Conservation (phyloP, 768 basidiomycete species). For the Boletus subcaerulescens region DNA sequence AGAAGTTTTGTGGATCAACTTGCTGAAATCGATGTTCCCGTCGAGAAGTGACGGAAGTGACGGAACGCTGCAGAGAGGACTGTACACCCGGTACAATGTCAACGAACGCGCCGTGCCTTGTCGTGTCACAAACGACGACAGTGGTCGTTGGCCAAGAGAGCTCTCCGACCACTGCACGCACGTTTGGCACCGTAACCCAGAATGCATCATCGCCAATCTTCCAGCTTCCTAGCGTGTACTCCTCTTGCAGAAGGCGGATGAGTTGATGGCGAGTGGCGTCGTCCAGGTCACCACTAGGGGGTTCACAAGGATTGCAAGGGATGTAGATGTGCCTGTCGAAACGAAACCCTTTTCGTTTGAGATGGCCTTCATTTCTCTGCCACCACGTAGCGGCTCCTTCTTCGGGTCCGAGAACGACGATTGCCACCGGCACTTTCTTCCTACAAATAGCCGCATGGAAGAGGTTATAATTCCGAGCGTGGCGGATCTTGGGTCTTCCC, state of each 20-base stretch:
- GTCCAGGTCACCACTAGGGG: background rate
- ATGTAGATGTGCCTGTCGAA: slow-evolving; percentile 30
- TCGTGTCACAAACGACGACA: slow-evolving; percentile 17
- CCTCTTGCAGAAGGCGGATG: slow-evolving; percentile 9
- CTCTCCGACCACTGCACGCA: slow-evolving; percentile 17
- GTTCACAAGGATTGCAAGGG: slow-evolving; percentile 4
- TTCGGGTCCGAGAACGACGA: slow-evolving; percentile 33
- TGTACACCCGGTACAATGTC: slow-evolving; percentile 8
- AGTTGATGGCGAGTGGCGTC: background rate
- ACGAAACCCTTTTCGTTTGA: slow-evolving; percentile 16
- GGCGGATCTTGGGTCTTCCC: slow-evolving; percentile 17
- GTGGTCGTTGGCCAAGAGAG: slow-evolving; percentile 21
- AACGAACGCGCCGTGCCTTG: slow-evolving; percentile 4
- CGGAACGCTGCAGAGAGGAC: slow-evolving; percentile 1
- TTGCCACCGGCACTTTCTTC: slow-evolving; percentile 29
- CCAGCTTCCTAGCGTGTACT: slow-evolving; percentile 12
- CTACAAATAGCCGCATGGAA: slow-evolving; percentile 31
- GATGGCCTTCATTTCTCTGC: slow-evolving; percentile 24
- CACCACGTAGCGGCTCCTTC: slow-evolving; percentile 26
- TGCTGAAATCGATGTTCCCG: slow-evolving; percentile 15
- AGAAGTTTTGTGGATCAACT: slow-evolving; percentile 9
- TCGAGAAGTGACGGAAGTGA: background rate
- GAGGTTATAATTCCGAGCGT: slow-evolving; percentile 28
- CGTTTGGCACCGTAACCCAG: slow-evolving; percentile 15
- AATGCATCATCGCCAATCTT: slow-evolving; percentile 1